These are phyloP conservation scores for Phytophthora sp. DNA, from an alignment of 352 stramenopile genomes.

Conservation along the genomic window DNA sequence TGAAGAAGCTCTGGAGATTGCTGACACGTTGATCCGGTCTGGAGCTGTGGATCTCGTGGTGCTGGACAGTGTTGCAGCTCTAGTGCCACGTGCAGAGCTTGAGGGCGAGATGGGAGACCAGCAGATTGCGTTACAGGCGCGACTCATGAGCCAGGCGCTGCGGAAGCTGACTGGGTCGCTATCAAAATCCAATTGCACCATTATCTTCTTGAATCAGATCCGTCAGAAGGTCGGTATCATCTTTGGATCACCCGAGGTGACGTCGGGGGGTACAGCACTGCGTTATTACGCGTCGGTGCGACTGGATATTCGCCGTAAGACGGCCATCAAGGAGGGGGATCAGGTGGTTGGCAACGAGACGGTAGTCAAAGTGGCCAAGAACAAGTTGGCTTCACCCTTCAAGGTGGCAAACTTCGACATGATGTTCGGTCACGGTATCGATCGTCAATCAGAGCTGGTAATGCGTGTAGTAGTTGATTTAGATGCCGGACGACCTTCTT, in stretches of 20 bases:
- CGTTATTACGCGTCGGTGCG: slow-evolving; percentile 92
- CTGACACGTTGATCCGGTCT: slow-evolving; percentile 96
- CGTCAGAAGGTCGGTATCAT: slow-evolving; percentile 97
- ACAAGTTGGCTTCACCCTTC: slow-evolving; percentile 98
- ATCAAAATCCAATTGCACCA: slow-evolving; percentile 94
- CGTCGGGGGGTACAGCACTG: slow-evolving; percentile 88
- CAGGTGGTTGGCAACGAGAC: slow-evolving; percentile 96
- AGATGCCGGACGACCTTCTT: not conserved
- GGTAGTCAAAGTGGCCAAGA: slow-evolving; percentile 99
- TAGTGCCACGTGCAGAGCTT: slow-evolving; percentile 96
- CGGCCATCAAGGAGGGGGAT: slow-evolving; percentile 90
- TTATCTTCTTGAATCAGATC: slow-evolving; percentile 99
- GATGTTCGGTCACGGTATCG: slow-evolving; percentile 97
- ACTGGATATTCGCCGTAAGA: slow-evolving; percentile 96
- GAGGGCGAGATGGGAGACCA: slow-evolving; percentile 96
- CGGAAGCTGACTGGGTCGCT: slow-evolving; percentile 97
- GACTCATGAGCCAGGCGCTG: slow-evolving; percentile 97
- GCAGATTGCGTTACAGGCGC: slow-evolving; percentile 97
- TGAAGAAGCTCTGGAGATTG: slow-evolving; percentile 98
- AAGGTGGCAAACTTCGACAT: slow-evolving; percentile 96
- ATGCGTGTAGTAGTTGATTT: not conserved
- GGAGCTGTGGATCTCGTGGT: slow-evolving; percentile 98
- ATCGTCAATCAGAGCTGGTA: slow-evolving; percentile 87
- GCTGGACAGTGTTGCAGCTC: slow-evolving; percentile 96
- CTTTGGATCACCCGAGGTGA: slow-evolving; percentile 98